Percentiles rank a stretch among this genome's conserved stretches.
phyloP scores from a whole-genome alignment of 2,329 filamentous ascomycete genomes.

The Claviceps africana region DNA sequence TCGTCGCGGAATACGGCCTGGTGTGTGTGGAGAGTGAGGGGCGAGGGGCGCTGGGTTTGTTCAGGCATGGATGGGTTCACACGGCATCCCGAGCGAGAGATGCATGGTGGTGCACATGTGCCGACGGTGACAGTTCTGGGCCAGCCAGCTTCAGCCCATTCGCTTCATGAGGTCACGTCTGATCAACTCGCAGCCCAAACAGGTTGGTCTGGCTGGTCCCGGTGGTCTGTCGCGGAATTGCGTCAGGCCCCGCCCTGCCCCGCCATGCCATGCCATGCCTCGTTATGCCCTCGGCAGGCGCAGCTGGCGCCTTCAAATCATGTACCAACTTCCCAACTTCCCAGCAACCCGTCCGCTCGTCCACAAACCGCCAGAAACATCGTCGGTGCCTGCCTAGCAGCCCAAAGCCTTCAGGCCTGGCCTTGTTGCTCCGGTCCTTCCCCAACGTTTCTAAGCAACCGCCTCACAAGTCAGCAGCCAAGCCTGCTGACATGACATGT shows the following conservation, averaged over 20 bases:
- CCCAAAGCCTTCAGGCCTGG: background rate
- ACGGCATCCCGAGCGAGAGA: background rate
- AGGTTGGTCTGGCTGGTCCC: too few relatives aligned
- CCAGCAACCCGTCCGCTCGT: too few relatives aligned
- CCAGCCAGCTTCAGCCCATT: background rate
- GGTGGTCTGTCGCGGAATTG: too few relatives aligned
- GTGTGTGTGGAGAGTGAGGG: background rate
- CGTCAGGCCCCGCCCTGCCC: too few relatives aligned
- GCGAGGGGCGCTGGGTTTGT: background rate
- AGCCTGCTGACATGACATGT: background rate
- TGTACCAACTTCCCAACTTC: background rate
- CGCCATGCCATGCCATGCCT: too few relatives aligned
- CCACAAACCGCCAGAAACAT: background rate
- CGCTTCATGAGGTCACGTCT: too few relatives aligned
- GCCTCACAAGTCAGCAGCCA: background rate
- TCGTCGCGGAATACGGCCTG: background rate
- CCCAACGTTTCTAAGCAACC: too few relatives aligned
- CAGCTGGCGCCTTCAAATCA: background rate
- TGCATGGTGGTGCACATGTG: background rate
- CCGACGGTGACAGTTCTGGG: background rate
- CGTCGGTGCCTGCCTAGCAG: background rate
- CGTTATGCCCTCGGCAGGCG: background rate
- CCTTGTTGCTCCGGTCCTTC: background rate
- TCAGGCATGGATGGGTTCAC: background rate
- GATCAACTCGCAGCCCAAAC: too few relatives aligned